Evolutionary conservation across 1,284 basidiomycete species (phyloP), one percentile per base, ranked within the genome.

Genomic region (Malassezia arunalokei): DNA sequence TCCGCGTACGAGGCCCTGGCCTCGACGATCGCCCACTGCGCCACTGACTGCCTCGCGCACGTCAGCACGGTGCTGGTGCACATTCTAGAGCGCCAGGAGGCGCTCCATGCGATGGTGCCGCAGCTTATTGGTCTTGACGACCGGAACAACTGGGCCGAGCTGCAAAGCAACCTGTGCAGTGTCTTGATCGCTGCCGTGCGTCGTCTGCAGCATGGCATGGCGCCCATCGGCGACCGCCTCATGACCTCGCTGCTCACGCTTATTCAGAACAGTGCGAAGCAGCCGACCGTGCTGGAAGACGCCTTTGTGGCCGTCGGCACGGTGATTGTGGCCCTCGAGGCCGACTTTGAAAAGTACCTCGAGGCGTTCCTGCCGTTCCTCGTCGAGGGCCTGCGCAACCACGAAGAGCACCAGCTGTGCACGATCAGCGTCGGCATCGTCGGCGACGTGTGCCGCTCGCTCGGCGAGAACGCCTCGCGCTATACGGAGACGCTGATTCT

Each of bases 101-200:
- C 85, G 47, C 78, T 98, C 24, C 76, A 96, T 42, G 77, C 76
- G 48, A 82, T 96, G 76, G 64, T 62, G 6, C 47, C 47, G 39
- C 92, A 98, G 77, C 85, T 98, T 47, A 78, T 99, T 41, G 94
- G 92, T 47, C 79, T 85, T 40, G 92, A 99, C 75, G 92, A 99
- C 73, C 83, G 88, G 62, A 92, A 92, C 76, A 98, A 96, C 78
- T 96, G 92, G 89, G 92, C 91, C 71, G 92, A 99, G 74, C 79
- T 99, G 39, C 91, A 96, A 75, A 86, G 87, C 76, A 94, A 92
- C 76, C 81, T 96, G 67, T 95, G 90, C 75, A 84, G 85, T 43
- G 68, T 71, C 14, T 46, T 67, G 6, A 68, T 65, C 58, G 65
- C 69, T 7, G 56, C 59, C 24, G 63, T 71, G 14, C 62, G 68